These are phyloP conservation scores for Solanum raphanifolium DNA, from an alignment of 257 asterid genomes.

Conservation along the genomic window DNA sequence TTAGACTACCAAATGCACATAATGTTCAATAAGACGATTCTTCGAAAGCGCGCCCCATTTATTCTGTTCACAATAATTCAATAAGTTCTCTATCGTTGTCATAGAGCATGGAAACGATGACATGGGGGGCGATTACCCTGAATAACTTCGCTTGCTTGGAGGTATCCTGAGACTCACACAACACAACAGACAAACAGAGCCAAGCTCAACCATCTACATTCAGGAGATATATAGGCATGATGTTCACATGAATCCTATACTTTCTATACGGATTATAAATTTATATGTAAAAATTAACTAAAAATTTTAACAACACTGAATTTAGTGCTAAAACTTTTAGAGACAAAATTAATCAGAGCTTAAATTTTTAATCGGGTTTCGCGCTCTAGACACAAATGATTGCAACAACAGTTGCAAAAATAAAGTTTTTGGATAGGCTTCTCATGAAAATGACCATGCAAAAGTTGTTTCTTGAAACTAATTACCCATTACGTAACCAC, in stretches of 20 bases:
- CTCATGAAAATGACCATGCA: not conserved
- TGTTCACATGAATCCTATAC: too few species aligned
- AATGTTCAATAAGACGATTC: not conserved
- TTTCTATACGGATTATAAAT: too few species aligned
- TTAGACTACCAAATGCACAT: not conserved
- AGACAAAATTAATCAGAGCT: too few species aligned
- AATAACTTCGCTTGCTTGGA: not conserved
- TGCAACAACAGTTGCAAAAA: not conserved
- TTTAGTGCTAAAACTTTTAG: too few species aligned
- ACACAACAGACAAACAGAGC: too few species aligned
- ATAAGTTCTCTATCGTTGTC: not conserved
- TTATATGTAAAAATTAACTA: too few species aligned
- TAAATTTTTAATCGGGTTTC: not conserved
- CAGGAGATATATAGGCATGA: too few species aligned
- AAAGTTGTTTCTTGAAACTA: not conserved
- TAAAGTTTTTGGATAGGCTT: not conserved
- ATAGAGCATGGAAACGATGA: not conserved
- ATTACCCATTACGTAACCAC: not conserved
- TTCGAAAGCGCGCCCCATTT: not conserved
- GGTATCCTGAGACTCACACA: too few species aligned
- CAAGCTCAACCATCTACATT: too few species aligned
- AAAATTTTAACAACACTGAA: too few species aligned
- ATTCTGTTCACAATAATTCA: not conserved
- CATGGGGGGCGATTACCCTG: not conserved
- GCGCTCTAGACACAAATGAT: too few species aligned